Conservation (phyloP, 140 eudicot genomes). For the Ambrosia hybrid region DNA sequence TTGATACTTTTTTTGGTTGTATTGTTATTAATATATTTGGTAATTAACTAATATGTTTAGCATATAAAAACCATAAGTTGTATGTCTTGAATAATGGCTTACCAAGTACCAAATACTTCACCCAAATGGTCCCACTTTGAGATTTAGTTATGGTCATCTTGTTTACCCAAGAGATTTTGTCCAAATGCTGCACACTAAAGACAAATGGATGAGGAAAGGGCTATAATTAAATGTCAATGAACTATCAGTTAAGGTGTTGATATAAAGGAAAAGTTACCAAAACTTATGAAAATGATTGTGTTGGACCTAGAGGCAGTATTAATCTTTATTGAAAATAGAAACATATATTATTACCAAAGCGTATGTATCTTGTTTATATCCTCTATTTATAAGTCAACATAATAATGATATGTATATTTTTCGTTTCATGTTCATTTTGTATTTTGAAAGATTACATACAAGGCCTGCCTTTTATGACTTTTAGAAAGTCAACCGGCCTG, state of each 20-base stretch:
- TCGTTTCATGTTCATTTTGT: no score
- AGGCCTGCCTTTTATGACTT: no score
- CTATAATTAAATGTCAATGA: conserved; percentile 51
- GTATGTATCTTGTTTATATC: no score
- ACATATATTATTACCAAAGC: conserved; percentile 18
- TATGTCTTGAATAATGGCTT: conserved; percentile 91
- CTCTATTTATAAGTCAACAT: no score
- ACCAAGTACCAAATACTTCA: conserved; percentile 76
- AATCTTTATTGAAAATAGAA: conserved; percentile 84
- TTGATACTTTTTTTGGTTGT: background rate
- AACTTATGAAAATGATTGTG: conserved; percentile 51
- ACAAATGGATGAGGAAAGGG: conserved; percentile 85
- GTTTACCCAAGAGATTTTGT: conserved; percentile 93
- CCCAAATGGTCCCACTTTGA: conserved; percentile 84
- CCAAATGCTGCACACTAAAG: conserved; percentile 72
- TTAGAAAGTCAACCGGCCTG: no score
- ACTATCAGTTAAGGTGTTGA: conserved; percentile 73
- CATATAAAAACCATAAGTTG: conserved; percentile 70
- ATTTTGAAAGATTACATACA: no score
- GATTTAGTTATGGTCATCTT: conserved; percentile 74
- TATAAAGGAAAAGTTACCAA: conserved; percentile 45
- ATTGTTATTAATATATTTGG: background rate
- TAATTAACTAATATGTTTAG: conserved; percentile 34
- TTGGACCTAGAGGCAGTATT: conserved; percentile 40
- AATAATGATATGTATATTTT: no score